A percentile compares a stretch with the other conserved stretches of the same genome.
Conservation (phyloP, 2,329 filamentous ascomycete species). For the Orbilia brochopaga region DNA sequence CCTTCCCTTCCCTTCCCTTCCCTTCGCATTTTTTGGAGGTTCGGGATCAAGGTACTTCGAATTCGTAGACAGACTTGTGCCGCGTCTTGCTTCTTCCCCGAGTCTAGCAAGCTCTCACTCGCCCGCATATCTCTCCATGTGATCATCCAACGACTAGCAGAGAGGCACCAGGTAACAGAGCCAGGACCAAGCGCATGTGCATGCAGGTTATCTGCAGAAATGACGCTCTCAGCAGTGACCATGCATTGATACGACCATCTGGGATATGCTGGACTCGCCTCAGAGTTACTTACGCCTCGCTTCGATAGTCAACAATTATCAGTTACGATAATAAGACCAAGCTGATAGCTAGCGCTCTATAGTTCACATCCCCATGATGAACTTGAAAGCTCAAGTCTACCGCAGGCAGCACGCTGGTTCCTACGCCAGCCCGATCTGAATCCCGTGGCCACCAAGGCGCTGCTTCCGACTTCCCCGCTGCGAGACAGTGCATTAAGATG, state of each 20-base stretch:
- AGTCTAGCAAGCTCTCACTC: slow-evolving; percentile 17
- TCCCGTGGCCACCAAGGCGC: slow-evolving; percentile 36
- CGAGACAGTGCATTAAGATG: slow-evolving; percentile 43
- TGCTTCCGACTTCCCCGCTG: slow-evolving; percentile 50
- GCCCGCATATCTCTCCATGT: slow-evolving; percentile 39
- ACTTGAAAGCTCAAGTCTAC: neutral
- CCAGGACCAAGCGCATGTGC: slow-evolving; percentile 12
- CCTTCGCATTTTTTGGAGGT: slow-evolving; percentile 11
- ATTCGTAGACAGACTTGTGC: slow-evolving; percentile 6
- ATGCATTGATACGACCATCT: neutral
- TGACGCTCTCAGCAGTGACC: neutral
- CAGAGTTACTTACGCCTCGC: neutral
- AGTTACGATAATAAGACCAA: slow-evolving; percentile 5
- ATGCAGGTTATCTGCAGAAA: slow-evolving; percentile 2
- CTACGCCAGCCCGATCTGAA: slow-evolving; percentile 6
- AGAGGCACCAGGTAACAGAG: slow-evolving; percentile 14
- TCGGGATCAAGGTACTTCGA: slow-evolving; percentile 9
- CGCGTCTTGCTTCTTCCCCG: slow-evolving; percentile 4
- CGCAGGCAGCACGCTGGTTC: slow-evolving; percentile 20
- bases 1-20: no score
- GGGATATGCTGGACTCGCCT: neutral
- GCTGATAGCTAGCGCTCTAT: slow-evolving; percentile 8
- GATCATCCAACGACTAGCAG: slow-evolving; percentile 25
- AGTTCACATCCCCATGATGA: slow-evolving; percentile 5
- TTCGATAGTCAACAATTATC: neutral